Evolutionary conservation across 1,139 yeast genomes (phyloP).

Genomic region (Yamadazyma kanchanaburiensis): DNA sequence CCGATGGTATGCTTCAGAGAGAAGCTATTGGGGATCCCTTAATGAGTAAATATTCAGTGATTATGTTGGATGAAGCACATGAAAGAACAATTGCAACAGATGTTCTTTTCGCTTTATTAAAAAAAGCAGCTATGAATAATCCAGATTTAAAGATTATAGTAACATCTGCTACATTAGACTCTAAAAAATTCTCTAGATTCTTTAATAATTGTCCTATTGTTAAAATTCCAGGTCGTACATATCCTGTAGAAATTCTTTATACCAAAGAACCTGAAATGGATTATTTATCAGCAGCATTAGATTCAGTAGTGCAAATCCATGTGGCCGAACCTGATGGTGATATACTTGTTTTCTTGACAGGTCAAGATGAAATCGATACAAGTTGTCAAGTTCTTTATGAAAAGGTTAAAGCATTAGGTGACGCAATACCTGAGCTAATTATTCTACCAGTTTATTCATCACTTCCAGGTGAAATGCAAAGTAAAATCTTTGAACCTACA

Average conservation of each 20-base stretch:
- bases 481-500: conserved; percentile 69
- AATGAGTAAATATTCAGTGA: conserved; percentile 72
- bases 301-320: conserved; percentile 81
- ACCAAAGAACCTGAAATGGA: conserved; percentile 82
- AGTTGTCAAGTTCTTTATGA: conserved; percentile 74
- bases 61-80: conserved; percentile 94
- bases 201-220: conserved; percentile 79
- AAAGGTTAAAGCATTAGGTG: conserved; percentile 64
- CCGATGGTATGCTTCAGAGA: conserved; percentile 90
- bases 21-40: conserved; percentile 77
- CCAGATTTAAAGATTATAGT: conserved; percentile 78
- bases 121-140: conserved; percentile 64
- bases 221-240: conserved; percentile 84
- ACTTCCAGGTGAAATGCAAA: conserved; percentile 72
- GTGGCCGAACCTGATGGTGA: conserved; percentile 77
- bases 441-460: conserved; percentile 88
- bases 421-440: conserved; percentile 60
- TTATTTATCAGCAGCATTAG: conserved; percentile 76
- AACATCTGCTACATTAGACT: conserved; percentile 91
- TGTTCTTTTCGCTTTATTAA: conserved; percentile 79
- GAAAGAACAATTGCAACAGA: conserved; percentile 95
- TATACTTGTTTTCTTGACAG: conserved; percentile 80
- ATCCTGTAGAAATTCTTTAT: conserved; percentile 79
- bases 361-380: conserved; percentile 91
- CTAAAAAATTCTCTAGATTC: conserved; percentile 74